Evolutionary conservation across 73 alveolate genomes (phyloP), one percentile per base, ranked within the genome.

Genomic region (Tetrahymena thermophila): DNA sequence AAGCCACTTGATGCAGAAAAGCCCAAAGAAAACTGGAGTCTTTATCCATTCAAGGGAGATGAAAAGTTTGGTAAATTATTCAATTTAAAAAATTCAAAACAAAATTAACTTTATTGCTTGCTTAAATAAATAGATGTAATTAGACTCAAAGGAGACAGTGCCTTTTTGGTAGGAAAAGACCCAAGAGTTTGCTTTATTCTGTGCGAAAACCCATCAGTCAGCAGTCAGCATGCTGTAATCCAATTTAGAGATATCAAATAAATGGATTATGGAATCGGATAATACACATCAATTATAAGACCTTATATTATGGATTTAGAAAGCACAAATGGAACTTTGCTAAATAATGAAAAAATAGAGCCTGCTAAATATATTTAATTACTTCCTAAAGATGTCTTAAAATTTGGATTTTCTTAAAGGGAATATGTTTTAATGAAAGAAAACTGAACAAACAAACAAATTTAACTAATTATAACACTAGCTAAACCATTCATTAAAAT

Each of bases 241-340:
- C 99, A 99, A 94, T 99, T 98, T 96, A 96, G 99, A 93, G 97
- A 97, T 93, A 93, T 85, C 44, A 85, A 93, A 97, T 96, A 97
- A 84, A 94, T 94, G 84, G 89, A 55, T 85, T 43, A 58, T 38
- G 43, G 83, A 15, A 23, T 71, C 3, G 97, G 97, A 50, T 96
- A 96, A 94, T 93, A 85, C 7, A 84, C 94, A n/a, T 40, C 95
- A 44, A 96, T 96, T 83, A 96, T 98, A 8, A 95, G 95, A 93
- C 99, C 99, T 11, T 99, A 99, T 96, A 89, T 98, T 57, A 98
- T 99, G 98, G 99, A 99, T 96, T 96, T 99, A 94, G 99, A 99
- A 95, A 98, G 99, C 85, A 98, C 99, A 21, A 98, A 99, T 95
- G 99, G 99, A 84, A 99, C 99, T 34, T 96, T 56, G 43, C 96